Evolutionary conservation across 352 stramenopile species (phyloP).

Genomic region (Phytophthora ohioensis): DNA sequence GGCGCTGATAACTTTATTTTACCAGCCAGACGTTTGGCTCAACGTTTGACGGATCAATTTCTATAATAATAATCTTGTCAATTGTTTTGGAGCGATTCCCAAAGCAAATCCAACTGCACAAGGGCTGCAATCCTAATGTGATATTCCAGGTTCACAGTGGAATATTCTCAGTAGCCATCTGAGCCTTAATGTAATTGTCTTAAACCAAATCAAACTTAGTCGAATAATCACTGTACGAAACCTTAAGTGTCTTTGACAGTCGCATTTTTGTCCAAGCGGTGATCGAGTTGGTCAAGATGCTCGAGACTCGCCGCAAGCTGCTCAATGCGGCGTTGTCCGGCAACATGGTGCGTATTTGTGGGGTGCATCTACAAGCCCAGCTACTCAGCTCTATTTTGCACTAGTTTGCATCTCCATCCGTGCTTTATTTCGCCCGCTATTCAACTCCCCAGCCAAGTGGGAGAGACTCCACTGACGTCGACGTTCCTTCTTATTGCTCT

Average conservation of each 20-base stretch:
- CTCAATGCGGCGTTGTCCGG: conserved; percentile 73
- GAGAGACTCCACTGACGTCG: conserved; percentile 19
- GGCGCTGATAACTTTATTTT: no score
- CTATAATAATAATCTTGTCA: no score
- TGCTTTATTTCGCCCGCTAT: conserved; percentile 8
- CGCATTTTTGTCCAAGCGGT: conserved; percentile 1
- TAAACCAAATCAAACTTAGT: neutral
- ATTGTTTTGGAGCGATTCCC: no score
- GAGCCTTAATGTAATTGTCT: no score
- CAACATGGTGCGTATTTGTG: conserved; percentile 68
- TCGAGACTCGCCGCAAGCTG: conserved; percentile 70
- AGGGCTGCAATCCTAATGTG: no score
- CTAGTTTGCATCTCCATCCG: conserved; percentile 8
- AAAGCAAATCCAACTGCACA: no score
- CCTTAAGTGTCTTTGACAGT: neutral
- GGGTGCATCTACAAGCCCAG: neutral
- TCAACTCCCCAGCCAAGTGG: neutral
- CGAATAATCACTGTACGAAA: neutral
- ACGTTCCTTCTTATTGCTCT: neutral
- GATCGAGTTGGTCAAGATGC: conserved; percentile 39
- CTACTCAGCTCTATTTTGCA: conserved; percentile 1
- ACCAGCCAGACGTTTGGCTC: no score
- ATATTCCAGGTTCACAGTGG: no score
- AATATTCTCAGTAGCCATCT: no score
- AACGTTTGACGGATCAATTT: no score